These are phyloP conservation scores for Suhomyces bribrorum DNA, from an alignment of 1,139 yeast genomes.

Conservation along the genomic window DNA sequence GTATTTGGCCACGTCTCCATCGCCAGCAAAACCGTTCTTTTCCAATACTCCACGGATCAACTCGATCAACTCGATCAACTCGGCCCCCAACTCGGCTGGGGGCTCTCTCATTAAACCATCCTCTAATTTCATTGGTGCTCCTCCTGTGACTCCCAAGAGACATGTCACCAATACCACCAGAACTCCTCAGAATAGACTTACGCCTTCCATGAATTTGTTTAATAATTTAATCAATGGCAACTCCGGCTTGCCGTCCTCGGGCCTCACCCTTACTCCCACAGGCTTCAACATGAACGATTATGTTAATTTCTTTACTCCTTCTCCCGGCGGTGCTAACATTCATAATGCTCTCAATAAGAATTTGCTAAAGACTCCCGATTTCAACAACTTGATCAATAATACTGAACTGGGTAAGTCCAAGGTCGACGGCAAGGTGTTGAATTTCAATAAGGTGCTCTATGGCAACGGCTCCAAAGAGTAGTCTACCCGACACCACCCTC, in stretches of 20 bases:
- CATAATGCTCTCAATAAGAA: slow-evolving; percentile 24
- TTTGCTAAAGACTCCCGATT: slow-evolving; percentile 47
- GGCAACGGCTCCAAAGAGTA: slow-evolving; percentile 19
- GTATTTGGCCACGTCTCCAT: slow-evolving; percentile 85
- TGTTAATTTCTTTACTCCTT: slow-evolving; percentile 75
- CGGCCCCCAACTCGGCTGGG: slow-evolving; percentile 20
- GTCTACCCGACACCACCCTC: neutral
- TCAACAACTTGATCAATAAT: slow-evolving; percentile 31
- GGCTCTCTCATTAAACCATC: slow-evolving; percentile 13
- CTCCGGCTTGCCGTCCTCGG: slow-evolving; percentile 44
- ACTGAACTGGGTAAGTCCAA: slow-evolving; percentile 19
- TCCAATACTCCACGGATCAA: slow-evolving; percentile 36
- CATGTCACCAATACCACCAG: slow-evolving; percentile 30
- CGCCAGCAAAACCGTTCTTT: slow-evolving; percentile 56
- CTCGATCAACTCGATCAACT: slow-evolving; percentile 8
- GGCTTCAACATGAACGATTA: slow-evolving; percentile 84
- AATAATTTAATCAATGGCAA: slow-evolving; percentile 26
- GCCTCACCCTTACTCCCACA: slow-evolving; percentile 56
- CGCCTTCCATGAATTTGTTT: slow-evolving; percentile 44
- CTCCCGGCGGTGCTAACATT: slow-evolving; percentile 49
- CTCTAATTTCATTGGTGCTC: slow-evolving; percentile 39
- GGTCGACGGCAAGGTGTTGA: slow-evolving; percentile 49
- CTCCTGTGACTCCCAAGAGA: slow-evolving; percentile 50
- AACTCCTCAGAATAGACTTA: slow-evolving; percentile 48
- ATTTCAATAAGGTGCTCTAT: slow-evolving; percentile 42